Percentiles rank a stretch among this genome's conserved stretches.
These are phyloP conservation scores for Xylaria bambusicola DNA, from an alignment of 495 filamentous ascomycete species.

Conservation along the genomic window DNA sequence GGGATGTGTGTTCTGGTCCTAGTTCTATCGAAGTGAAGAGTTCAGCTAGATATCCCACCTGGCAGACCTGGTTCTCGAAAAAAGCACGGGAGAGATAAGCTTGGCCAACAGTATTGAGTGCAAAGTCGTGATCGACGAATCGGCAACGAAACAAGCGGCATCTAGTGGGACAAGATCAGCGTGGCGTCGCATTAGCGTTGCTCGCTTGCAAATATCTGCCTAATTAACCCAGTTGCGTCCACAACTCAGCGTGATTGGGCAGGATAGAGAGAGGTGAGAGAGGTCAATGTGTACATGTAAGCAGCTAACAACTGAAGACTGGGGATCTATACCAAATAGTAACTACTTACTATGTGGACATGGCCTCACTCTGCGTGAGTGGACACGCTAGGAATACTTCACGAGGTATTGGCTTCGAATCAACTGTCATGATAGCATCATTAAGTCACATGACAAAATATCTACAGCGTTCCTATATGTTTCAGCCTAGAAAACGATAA, in stretches of 20 bases:
- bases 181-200: slow-evolving; percentile 30
- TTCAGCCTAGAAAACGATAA: neutral
- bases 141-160: slow-evolving; percentile 27
- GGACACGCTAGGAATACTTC: no score
- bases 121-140: slow-evolving; percentile 29
- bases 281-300: neutral
- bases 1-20: neutral
- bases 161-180: slow-evolving; percentile 35
- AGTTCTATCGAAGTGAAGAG: neutral
- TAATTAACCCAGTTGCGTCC: slow-evolving; percentile 16
- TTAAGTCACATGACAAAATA: neutral
- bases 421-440: no score
- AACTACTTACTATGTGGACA: neutral
- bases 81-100: slow-evolving; percentile 7
- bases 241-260: neutral
- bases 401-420: no score
- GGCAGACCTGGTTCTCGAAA: neutral
- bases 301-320: neutral
- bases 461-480: neutral
- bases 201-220: slow-evolving; percentile 32
- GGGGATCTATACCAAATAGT: no score
- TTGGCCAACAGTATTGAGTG: neutral
- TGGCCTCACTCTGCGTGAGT: no score
- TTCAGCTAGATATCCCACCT: slow-evolving; percentile 5
- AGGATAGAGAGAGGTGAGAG: slow-evolving; percentile 20